Base-by-base conservation (phyloP, 2,329 filamentous ascomycete genomes). In the Alternaria solani region DNA sequence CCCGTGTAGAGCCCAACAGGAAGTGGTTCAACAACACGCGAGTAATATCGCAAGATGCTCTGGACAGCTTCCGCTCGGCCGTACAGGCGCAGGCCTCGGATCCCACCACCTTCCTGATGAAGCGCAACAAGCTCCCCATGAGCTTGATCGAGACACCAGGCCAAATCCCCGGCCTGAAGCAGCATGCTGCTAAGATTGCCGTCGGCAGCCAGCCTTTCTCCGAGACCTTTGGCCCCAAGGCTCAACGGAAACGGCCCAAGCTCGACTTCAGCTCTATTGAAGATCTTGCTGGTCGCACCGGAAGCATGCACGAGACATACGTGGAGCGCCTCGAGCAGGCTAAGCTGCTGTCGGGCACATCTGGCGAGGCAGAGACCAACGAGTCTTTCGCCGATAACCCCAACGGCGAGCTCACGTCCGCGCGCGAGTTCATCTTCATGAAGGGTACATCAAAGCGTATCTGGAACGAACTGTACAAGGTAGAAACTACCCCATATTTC, bases 21-120 rank as follows among this genome's bases (percentile, higher is more conserved):
- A 96, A 96, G 82, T 99, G 95, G 95, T 99, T 99, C 82, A 92
- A 90, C 73, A 97, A 97, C 80, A 97, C 94, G 34, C 85, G 95
- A 73, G 88, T 90, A 44, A 96, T 97, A 74, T 93, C 91, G 1
- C 94, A 97, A 77, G 92, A 96, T 77, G 92, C 93, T 3, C 85
- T 98, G 64, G 87, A 87, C 44, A 89, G 91, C 2, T 99, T 99
- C 81, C 89, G 95, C 63, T 90, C 94, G 61, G 95, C 95, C 26
- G 94, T 99, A 81, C 92, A 92, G 42, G 93, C 96, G 79, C 91
- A 94, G 79, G 89, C 92, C 53, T 89, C 89, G 18, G 93, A 99
- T 75, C 95, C 95, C 0, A 97, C 97, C 79, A 90, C 91, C 62
- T 95, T 97, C 62, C 87, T 98, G n/a, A 85, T 99, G 66, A 97